Base-by-base conservation (phyloP, 495 filamentous ascomycete species). In the Penicillium robsamsonii region DNA sequence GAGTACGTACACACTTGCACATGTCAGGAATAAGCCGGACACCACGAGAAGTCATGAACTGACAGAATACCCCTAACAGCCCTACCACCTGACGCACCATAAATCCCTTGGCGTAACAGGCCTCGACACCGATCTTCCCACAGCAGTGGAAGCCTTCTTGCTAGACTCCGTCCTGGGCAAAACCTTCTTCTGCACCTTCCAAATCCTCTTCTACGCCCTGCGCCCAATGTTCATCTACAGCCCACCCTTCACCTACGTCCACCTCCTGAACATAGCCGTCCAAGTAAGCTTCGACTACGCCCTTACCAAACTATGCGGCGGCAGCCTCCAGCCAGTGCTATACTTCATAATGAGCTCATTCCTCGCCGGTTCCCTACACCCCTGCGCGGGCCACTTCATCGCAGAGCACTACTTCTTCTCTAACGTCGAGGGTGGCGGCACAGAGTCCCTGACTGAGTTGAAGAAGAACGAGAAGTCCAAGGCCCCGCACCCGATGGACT, bases 201-300 rank as follows among this genome's bases (percentile, higher is more conserved):
- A 99, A 74, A 97, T 99, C 70, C 79, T 99, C 68, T 99, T 99
- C 84, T 99, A 99, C 80, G 95, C 95, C 67, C 67, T 99, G n/a
- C 91, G 95, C 5, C 95, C 95, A 50, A 95, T 97, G 87, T 87
- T 92, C 75, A 82, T 99, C 61, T 95, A 95, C 79, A 82, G 85
- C 63, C 80, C 97, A 2, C 90, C 92, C 24, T 82, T 97, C 69
- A 97, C 95, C 48, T 81, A 76, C 66, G 85, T 96, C 53, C 93
- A 97, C 74, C 72, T 84, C 47, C 66, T 90, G 63, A 99, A 99
- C 76, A 75, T 97, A 13, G 60, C 75, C 59, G 77, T 79, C 5
- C 92, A 99, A 70, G 55, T 94, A 6, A 62, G 72, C 56, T 96
- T 99, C 76, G 91, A 99, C 76, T 77, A 77, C 62, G 66, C 79